These are phyloP conservation scores for Ascocoryne sarcoides DNA, from an alignment of 2,329 filamentous ascomycete genomes.

Conservation along the genomic window DNA sequence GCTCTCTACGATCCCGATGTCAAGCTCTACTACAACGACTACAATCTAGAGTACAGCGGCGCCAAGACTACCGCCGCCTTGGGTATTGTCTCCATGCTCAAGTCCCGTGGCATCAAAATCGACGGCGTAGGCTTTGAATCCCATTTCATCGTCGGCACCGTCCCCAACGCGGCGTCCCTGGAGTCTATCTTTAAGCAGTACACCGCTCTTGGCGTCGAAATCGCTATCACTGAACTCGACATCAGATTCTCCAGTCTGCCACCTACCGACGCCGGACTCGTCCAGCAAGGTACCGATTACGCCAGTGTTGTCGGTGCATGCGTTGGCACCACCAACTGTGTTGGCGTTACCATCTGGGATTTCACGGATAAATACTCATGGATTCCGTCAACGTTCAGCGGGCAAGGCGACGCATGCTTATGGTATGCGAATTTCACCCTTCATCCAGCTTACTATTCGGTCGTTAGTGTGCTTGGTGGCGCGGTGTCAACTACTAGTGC, in stretches of 20 bases:
- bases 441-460: slow-evolving; percentile 36
- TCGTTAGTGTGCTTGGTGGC: slow-evolving; percentile 27
- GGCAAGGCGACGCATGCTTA: slow-evolving; percentile 34
- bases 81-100: slow-evolving; percentile 37
- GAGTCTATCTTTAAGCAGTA: slow-evolving; percentile 41
- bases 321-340: slow-evolving; percentile 16
- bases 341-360: slow-evolving; percentile 27
- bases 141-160: slow-evolving; percentile 49
- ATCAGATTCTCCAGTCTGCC: slow-evolving; percentile 43
- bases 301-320: slow-evolving; percentile 24
- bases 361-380: slow-evolving; percentile 30
- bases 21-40: slow-evolving; percentile 42
- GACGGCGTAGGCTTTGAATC: slow-evolving; percentile 55
- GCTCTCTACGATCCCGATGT: slow-evolving; percentile 19
- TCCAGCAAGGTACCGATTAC: slow-evolving; percentile 42
- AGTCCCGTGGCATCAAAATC: slow-evolving; percentile 44
- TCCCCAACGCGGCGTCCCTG: slow-evolving; percentile 38
- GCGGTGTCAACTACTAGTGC: neutral
- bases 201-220: slow-evolving; percentile 44
- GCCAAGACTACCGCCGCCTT: slow-evolving; percentile 38
- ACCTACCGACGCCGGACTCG: slow-evolving; percentile 31
- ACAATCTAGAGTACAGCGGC: slow-evolving; percentile 49
- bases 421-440: slow-evolving; percentile 35
- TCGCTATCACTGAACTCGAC: slow-evolving; percentile 55
- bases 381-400: slow-evolving; percentile 34